phyloP scores from a whole-genome alignment of 177 flowering plant species.

The Vitis hybrid region DNA sequence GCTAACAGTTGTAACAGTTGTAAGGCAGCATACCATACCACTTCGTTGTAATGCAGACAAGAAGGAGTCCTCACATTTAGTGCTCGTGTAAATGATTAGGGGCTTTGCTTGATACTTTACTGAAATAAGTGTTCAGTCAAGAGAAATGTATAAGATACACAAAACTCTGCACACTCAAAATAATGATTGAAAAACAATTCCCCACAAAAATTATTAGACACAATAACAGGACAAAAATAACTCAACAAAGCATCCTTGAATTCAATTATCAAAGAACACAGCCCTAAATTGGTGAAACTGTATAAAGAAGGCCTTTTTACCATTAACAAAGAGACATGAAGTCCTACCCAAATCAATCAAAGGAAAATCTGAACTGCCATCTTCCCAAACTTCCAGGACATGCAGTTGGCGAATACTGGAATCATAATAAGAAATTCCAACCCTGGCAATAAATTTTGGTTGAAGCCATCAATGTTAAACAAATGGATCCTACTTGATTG shows the following conservation, averaged over 20 bases:
- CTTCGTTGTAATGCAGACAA: conserved; percentile 74
- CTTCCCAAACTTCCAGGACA: conserved; percentile 94
- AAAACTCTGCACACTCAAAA: neutral
- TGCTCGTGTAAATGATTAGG: conserved; percentile 78
- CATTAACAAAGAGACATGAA: neutral
- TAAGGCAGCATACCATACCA: conserved; percentile 68
- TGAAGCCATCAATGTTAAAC: conserved; percentile 8
- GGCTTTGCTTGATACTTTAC: conserved; percentile 96
- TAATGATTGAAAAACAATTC: neutral
- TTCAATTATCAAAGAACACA: neutral
- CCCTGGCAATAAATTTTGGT: conserved; percentile 35
- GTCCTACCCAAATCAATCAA: conserved; percentile 70
- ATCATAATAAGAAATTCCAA: conserved; percentile 92
- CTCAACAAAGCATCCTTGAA: neutral
- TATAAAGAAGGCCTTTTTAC: neutral
- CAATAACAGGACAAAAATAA: neutral
- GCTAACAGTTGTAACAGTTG: conserved; percentile 3
- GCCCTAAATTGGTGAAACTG: neutral
- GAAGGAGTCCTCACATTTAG: conserved; percentile 81
- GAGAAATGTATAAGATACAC: conserved; percentile 3
- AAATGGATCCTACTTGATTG: neutral
- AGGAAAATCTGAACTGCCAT: conserved; percentile 68
- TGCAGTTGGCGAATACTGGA: conserved; percentile 71
- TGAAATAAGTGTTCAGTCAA: conserved; percentile 26
- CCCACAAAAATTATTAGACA: neutral